Evolutionary conservation across 495 filamentous ascomycete species (phyloP), one percentile per base, ranked within the genome.

Genomic region (Sabuloglossum arenarium): DNA sequence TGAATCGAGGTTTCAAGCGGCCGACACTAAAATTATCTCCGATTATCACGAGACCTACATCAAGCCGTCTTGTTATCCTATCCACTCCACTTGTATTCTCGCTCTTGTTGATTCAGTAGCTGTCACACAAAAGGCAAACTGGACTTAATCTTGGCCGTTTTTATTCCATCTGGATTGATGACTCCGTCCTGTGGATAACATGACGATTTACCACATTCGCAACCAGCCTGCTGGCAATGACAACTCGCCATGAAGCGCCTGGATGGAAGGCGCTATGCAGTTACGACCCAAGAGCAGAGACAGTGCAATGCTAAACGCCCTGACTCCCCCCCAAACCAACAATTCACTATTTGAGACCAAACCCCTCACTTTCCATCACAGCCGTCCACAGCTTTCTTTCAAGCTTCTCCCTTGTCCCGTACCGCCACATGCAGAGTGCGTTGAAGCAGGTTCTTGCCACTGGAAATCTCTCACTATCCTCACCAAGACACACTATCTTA

Each of bases 391-490:
- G 71, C 73, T 79, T 79, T 56, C 61, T 68, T 68, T 84, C 84
- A 52, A 96, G 62, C 61, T 76, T 79, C 63, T 79, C 75, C 58
- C 70, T 77, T 1, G 72, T 77, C 53, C 63, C 60, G 67, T 88
- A 94, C 58, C 80, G 75, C 69, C 81, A 89, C 57, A 96, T 66
- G 10, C 79, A 79, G 56, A 96, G 66, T 61, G 79, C 77, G 69
- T 96, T 95, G 67, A 96, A 96, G 60, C 89, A 96, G 11, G 89
- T 96, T 60, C 89, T 79, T 24, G 89, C 89, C 6, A 82, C 82
- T 16, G 89, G 89, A 62, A 85, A 95, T 43, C 89, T 72, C 24
- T 75, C 68, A 58, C 71, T 72, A 60, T 93, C 83, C 42, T 87
- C 78, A 3, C 87, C 88, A 29, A 90, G 70, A 60, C 85, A 87